Percentiles rank a stretch among this genome's conserved stretches.
These are phyloP conservation scores for Eleusine coracana DNA, from an alignment of 176 grass and related monocot genomes.

Conservation along the genomic window DNA sequence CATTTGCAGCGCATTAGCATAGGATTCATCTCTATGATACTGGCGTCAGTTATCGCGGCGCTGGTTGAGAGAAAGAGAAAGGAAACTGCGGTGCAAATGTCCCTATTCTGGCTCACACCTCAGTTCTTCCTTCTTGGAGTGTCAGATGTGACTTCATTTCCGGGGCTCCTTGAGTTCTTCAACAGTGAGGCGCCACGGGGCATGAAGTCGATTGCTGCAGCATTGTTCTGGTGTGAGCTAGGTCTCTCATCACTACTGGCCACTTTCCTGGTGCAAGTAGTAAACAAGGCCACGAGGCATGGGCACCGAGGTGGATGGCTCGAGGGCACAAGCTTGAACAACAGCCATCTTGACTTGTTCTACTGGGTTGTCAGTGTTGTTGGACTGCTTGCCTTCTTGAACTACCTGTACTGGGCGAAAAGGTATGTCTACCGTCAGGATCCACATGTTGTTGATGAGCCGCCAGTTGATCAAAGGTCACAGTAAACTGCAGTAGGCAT, in stretches of 20 bases:
- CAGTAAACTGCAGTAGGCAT: constrained; percentile 3
- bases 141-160: constrained; percentile 59
- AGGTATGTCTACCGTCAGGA: constrained; percentile 55
- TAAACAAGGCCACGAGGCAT: constrained; percentile 49
- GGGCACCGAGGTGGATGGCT: constrained; percentile 60
- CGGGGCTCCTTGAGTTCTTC: constrained; percentile 69
- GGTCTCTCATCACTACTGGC: constrained; percentile 51
- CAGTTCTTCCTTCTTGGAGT: constrained; percentile 68
- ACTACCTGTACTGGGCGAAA: constrained; percentile 67
- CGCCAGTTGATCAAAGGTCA: neutral
- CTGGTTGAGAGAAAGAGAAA: constrained; percentile 51
- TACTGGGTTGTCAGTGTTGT: constrained; percentile 54
- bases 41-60: constrained; percentile 47
- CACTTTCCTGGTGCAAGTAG: constrained; percentile 39
- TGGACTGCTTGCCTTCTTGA: constrained; percentile 56
- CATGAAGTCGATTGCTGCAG: constrained; percentile 67
- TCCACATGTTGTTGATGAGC: constrained; percentile 1
- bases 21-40: constrained; percentile 38
- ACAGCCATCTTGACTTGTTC: constrained; percentile 63
- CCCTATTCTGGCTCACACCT: constrained; percentile 53
- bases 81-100: constrained; percentile 44
- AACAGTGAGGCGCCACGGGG: constrained; percentile 55
- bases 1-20: constrained; percentile 51
- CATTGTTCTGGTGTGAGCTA: constrained; percentile 58
- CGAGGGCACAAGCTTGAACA: constrained; percentile 59